Evolutionary conservation across 2,329 filamentous ascomycete species (phyloP).

Genomic region (Trichoderma afroharzianum): DNA sequence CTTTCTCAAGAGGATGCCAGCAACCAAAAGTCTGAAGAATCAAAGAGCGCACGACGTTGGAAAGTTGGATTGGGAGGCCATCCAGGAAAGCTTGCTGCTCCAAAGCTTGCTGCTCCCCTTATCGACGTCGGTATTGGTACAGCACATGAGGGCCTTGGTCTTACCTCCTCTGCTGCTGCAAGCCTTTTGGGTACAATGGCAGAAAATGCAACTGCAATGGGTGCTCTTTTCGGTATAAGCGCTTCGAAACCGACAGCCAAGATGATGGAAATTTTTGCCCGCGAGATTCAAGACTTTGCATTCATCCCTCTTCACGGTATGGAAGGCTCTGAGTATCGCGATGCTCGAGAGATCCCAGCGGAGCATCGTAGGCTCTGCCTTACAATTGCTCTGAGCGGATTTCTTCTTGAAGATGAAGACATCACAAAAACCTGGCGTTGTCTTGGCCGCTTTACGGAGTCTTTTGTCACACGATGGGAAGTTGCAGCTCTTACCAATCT

Average conservation of each 20-base stretch:
- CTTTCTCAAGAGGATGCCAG: conserved; percentile 29
- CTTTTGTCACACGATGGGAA: conserved; percentile 83
- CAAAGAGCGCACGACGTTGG: conserved; percentile 62
- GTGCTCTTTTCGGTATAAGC: conserved; percentile 88
- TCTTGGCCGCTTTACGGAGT: conserved; percentile 68
- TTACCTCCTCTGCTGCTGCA: conserved; percentile 71
- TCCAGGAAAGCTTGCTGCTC: conserved; percentile 67
- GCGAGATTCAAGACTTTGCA: conserved; percentile 84
- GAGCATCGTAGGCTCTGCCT: conserved; percentile 69
- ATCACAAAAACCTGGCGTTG: conserved; percentile 69
- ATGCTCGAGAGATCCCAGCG: conserved; percentile 49
- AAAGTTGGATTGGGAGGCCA: conserved; percentile 56
- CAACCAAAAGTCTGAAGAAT: conserved; percentile 52
- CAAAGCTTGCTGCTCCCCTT: conserved; percentile 73
- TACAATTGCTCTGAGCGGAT: conserved; percentile 80
- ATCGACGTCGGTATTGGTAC: conserved; percentile 75
- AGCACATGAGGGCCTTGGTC: conserved; percentile 71
- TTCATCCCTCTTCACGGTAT: conserved; percentile 69
- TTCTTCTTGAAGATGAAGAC: conserved; percentile 72
- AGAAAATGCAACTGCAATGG: conserved; percentile 74
- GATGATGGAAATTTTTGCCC: conserved; percentile 83
- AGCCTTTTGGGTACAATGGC: conserved; percentile 76
- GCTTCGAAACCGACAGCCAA: conserved; percentile 76
- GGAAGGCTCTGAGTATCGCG: conserved; percentile 36
- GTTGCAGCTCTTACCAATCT: conserved; percentile 72